Conservation (phyloP, 2,329 filamentous ascomycete species). For the Cordyceps pruinosa region DNA sequence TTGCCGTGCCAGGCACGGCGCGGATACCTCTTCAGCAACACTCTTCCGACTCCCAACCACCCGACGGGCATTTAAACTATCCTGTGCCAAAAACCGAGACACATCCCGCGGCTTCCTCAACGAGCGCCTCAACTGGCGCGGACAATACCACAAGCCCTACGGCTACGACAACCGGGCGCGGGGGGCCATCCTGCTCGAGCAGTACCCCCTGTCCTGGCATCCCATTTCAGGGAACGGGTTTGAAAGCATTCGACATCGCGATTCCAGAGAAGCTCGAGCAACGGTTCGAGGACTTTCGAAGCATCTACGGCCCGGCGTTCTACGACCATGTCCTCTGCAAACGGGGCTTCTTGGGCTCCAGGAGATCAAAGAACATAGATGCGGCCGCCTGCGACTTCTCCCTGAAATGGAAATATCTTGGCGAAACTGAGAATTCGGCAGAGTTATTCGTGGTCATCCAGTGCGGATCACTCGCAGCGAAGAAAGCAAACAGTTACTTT, state of each 20-base stretch:
- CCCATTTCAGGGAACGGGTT: not conserved
- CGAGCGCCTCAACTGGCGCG: no score
- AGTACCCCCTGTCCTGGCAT: not conserved
- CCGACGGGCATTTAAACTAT: not conserved
- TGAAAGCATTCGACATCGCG: not conserved
- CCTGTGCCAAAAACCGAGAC: not conserved
- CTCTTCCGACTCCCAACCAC: not conserved
- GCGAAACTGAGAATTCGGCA: not conserved
- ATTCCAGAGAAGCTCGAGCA: not conserved
- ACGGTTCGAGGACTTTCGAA: not conserved
- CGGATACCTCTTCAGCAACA: not conserved
- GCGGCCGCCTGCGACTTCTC: not conserved
- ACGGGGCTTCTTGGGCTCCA: not conserved
- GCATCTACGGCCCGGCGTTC: not conserved
- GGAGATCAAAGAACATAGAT: not conserved
- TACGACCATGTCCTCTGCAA: not conserved
- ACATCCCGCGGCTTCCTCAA: no score
- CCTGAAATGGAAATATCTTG: not conserved
- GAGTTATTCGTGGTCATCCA: not conserved
- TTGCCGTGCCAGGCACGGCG: not conserved
- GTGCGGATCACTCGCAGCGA: not conserved
- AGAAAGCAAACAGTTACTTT: not conserved
- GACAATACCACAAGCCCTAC: not conserved
- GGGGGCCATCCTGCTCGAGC: not conserved
- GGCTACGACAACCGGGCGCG: no score